Percentiles rank a stretch among this genome's conserved stretches.
These are phyloP conservation scores for Nitzschia sp. DNA, from an alignment of 108 stramenopile species.

Conservation along the genomic window DNA sequence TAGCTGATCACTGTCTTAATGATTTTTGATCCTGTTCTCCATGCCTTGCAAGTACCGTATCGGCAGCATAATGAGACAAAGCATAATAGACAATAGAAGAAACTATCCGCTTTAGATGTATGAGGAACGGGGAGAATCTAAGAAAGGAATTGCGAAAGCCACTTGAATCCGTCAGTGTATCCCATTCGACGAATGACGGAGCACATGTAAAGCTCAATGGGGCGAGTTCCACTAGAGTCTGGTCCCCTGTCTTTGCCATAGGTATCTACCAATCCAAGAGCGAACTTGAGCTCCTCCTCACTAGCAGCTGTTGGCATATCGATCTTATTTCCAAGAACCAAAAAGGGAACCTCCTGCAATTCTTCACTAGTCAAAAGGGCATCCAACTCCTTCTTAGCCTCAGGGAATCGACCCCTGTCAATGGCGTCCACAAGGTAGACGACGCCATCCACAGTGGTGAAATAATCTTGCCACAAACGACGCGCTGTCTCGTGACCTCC, in stretches of 20 bases:
- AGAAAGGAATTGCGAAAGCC: slow-evolving; percentile 95
- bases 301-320: slow-evolving; percentile 92
- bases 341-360: slow-evolving; percentile 94
- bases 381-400: slow-evolving; percentile 98
- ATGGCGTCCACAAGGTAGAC: slow-evolving; percentile 96
- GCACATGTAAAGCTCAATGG: slow-evolving; percentile 99
- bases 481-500: slow-evolving; percentile 72
- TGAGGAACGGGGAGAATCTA: slow-evolving; percentile 20
- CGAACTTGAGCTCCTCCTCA: slow-evolving; percentile 97
- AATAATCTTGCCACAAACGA: slow-evolving; percentile 69
- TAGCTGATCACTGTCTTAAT: too few relatives aligned
- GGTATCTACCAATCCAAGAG: slow-evolving; percentile 94
- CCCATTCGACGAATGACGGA: slow-evolving; percentile 98
- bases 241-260: slow-evolving; percentile 97
- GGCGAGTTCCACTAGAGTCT: slow-evolving; percentile 80
- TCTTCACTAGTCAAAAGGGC: slow-evolving; percentile 89
- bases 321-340: slow-evolving; percentile 99
- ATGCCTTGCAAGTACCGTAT: too few relatives aligned
- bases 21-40: too few relatives aligned
- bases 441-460: slow-evolving; percentile 96
- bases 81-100: too few relatives aligned
- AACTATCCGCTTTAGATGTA: too few relatives aligned
- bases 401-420: slow-evolving; percentile 94
- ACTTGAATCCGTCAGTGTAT: slow-evolving; percentile 97
- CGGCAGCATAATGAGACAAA: too few relatives aligned